These are phyloP conservation scores for Aspergillus japonicus DNA, from an alignment of 2,329 filamentous ascomycete genomes.

Conservation along the genomic window DNA sequence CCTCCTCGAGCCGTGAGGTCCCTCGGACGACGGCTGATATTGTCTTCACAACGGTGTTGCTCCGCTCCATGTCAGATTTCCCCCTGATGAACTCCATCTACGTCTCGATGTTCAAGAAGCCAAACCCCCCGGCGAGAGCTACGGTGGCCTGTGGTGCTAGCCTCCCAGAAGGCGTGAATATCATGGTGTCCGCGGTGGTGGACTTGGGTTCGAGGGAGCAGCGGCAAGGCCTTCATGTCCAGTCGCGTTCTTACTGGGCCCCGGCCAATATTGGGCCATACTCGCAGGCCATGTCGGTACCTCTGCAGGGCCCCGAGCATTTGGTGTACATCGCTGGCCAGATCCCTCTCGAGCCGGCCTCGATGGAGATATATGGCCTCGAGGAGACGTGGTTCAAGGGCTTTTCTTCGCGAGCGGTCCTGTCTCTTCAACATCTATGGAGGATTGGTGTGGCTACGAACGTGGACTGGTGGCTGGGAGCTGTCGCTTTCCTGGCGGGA, in stretches of 20 bases:
- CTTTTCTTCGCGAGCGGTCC: constrained; percentile 60
- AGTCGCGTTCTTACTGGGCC: constrained; percentile 93
- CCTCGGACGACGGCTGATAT: constrained; percentile 39
- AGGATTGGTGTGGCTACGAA: constrained; percentile 72
- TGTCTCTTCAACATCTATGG: constrained; percentile 87
- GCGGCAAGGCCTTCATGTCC: constrained; percentile 72
- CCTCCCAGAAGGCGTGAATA: constrained; percentile 60
- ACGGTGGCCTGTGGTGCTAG: constrained; percentile 73
- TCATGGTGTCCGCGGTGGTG: constrained; percentile 59
- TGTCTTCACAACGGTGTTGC: constrained; percentile 60
- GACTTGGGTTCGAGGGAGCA: constrained; percentile 33
- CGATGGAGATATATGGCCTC: constrained; percentile 58
- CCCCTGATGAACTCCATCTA: constrained; percentile 72
- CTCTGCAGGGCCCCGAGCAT: constrained; percentile 28
- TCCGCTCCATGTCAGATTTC: constrained; percentile 80
- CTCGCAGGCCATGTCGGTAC: constrained; percentile 71
- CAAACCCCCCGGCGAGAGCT: constrained; percentile 82
- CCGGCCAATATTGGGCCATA: constrained; percentile 97
- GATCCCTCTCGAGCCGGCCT: constrained; percentile 79
- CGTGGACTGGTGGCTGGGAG: constrained; percentile 72
- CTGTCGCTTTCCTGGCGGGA: constrained; percentile 69
- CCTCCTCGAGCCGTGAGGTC: not conserved
- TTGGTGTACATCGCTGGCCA: constrained; percentile 78
- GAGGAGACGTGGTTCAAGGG: constrained; percentile 29
- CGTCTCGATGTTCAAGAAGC: constrained; percentile 67